phyloP scores from a whole-genome alignment of 1,139 yeast genomes.

The Yamadazyma diddensiae region DNA sequence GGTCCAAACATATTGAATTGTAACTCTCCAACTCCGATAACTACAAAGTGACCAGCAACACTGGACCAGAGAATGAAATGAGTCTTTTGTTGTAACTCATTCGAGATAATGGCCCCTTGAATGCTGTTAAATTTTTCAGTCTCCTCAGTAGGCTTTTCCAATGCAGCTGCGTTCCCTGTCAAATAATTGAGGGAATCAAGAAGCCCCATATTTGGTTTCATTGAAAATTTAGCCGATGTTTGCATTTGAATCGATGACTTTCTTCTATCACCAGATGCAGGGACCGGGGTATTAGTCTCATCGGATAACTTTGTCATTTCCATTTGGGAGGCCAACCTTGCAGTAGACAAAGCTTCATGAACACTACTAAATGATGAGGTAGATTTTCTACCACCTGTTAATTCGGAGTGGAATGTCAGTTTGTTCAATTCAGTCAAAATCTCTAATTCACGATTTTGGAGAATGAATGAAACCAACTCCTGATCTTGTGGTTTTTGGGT shows the following conservation, averaged over 20 bases:
- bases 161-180: slow-evolving; percentile 6
- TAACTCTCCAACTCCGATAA: slow-evolving; percentile 39
- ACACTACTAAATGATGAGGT: slow-evolving; percentile 37
- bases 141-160: slow-evolving; percentile 13
- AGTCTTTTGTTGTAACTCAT: slow-evolving; percentile 37
- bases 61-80: slow-evolving; percentile 36
- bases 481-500: slow-evolving; percentile 26
- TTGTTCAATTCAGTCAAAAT: slow-evolving; percentile 39
- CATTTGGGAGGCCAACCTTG: slow-evolving; percentile 22
- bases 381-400: slow-evolving; percentile 31
- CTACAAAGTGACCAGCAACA: slow-evolving; percentile 19
- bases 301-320: slow-evolving; percentile 22
- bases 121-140: slow-evolving; percentile 20
- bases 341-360: slow-evolving; percentile 22
- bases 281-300: slow-evolving; percentile 7
- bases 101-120: slow-evolving; percentile 40
- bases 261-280: slow-evolving; percentile 17
- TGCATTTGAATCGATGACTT: slow-evolving; percentile 26
- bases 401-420: slow-evolving; percentile 33
- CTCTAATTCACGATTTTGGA: slow-evolving; percentile 37
- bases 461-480: slow-evolving; percentile 29
- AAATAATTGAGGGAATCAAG: slow-evolving; percentile 8
- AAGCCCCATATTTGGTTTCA: slow-evolving; percentile 27
- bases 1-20: slow-evolving; percentile 24
- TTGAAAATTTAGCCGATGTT: slow-evolving; percentile 29